Conservation (phyloP, 352 stramenopile species). For the Paralagenidium karlingii region DNA sequence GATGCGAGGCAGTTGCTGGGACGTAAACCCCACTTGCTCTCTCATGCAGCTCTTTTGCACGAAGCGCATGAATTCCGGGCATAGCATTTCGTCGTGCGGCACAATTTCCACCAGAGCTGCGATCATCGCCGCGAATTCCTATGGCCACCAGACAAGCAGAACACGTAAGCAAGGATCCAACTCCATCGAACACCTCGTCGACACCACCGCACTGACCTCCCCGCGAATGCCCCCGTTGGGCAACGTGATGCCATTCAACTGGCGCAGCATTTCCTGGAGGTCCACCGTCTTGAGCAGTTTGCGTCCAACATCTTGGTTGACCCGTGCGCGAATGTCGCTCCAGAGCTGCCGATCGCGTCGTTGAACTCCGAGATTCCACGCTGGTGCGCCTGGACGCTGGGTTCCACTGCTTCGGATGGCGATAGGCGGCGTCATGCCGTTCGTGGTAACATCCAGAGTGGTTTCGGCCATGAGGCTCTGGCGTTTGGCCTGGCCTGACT, state of each 20-base stretch:
- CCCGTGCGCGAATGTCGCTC: too few species aligned
- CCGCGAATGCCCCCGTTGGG: conserved; percentile 55
- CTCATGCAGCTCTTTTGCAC: conserved; percentile 67
- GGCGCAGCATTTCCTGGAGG: conserved; percentile 66
- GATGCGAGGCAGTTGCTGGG: conserved; percentile 32
- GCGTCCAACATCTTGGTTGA: too few species aligned
- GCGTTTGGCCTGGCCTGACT: too few species aligned
- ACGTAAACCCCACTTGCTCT: conserved; percentile 53
- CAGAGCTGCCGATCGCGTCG: too few species aligned
- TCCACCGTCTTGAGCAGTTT: conserved; percentile 68
- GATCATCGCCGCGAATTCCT: conserved; percentile 52
- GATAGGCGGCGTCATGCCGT: too few species aligned
- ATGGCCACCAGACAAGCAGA: conserved; percentile 1
- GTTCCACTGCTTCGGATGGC: too few species aligned
- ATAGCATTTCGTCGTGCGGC: conserved; percentile 56
- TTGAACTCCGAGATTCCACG: too few species aligned
- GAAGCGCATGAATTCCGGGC: conserved; percentile 65
- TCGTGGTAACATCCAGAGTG: too few species aligned
- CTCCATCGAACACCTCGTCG: background rate
- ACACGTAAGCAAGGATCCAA: background rate
- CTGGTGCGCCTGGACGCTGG: too few species aligned
- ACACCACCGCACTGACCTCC: conserved; percentile 13
- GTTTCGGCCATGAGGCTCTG: too few species aligned
- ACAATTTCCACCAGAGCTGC: conserved; percentile 41
- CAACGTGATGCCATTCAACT: conserved; percentile 37